Percentiles rank a stretch among this genome's conserved stretches.
These are phyloP conservation scores for Dichomitus squalens DNA, from an alignment of 1,284 basidiomycete genomes.

Conservation along the genomic window DNA sequence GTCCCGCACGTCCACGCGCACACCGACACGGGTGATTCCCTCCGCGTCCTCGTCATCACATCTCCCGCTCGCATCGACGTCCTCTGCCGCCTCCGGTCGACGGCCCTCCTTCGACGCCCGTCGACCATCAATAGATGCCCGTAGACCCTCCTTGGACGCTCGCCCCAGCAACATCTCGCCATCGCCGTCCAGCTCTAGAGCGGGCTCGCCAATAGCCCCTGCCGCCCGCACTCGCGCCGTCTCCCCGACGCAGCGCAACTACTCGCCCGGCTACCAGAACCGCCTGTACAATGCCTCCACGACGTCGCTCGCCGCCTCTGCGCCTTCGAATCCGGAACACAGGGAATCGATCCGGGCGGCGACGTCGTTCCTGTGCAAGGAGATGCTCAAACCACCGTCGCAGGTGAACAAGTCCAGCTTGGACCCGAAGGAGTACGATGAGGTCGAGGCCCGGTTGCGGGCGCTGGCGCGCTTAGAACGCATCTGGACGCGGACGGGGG, in stretches of 20 bases:
- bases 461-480: constrained; percentile 67
- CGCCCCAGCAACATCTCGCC: constrained; percentile 13
- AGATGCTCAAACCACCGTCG: constrained; percentile 58
- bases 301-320: constrained; percentile 45
- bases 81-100: constrained; percentile 30
- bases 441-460: constrained; percentile 69
- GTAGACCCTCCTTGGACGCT: not conserved
- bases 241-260: constrained; percentile 44
- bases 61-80: constrained; percentile 37
- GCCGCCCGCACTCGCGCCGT: constrained; percentile 34
- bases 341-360: constrained; percentile 67
- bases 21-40: constrained; percentile 30
- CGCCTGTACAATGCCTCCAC: constrained; percentile 52
- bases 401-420: constrained; percentile 50
- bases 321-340: constrained; percentile 49
- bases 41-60: constrained; percentile 39
- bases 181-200: constrained; percentile 27
- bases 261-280: constrained; percentile 46
- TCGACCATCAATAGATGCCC: constrained; percentile 28
- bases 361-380: constrained; percentile 61
- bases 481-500: constrained; percentile 65
- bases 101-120: constrained; percentile 37
- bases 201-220: constrained; percentile 31
- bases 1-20: constrained; percentile 33
- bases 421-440: constrained; percentile 61